Percentiles rank a stretch among this genome's conserved stretches.
These are phyloP conservation scores for Adansonia gregorii DNA, from an alignment of 441 rosid genomes.

Conservation along the genomic window DNA sequence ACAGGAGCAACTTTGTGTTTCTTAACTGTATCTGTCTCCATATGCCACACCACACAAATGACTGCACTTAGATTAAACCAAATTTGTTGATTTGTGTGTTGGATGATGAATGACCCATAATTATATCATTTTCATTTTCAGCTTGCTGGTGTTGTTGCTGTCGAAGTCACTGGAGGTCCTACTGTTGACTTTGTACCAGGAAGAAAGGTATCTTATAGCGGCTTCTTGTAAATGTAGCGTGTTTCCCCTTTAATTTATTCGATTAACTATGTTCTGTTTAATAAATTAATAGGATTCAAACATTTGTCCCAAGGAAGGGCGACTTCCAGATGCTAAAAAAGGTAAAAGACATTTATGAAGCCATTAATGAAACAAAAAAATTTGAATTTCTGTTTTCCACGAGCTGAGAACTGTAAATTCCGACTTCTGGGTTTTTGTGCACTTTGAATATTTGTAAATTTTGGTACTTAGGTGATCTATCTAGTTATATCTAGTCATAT, in stretches of 20 bases:
- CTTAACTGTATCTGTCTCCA: background rate
- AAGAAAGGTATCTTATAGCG: conserved; percentile 59
- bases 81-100: conserved; percentile 6
- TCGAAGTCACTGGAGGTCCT: conserved; percentile 96
- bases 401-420: background rate
- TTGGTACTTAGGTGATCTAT: background rate
- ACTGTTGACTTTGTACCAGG: conserved; percentile 81
- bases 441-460: background rate
- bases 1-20: background rate
- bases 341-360: conserved; percentile 43
- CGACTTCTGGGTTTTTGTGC: background rate
- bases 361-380: background rate
- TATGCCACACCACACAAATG: background rate
- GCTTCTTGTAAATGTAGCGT: conserved; percentile 21
- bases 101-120: background rate
- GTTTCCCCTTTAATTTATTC: conserved; percentile 9
- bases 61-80: background rate
- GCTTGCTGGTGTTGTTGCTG: conserved; percentile 99
- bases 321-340: conserved; percentile 82
- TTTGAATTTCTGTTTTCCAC: conserved; percentile 9
- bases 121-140: conserved; percentile 32
- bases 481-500: background rate
- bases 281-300: conserved; percentile 78
- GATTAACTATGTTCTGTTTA: conserved; percentile 18
- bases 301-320: conserved; percentile 68